Conservation (phyloP, 805 yeast genomes). For the Jamesozyma lodderae region DNA sequence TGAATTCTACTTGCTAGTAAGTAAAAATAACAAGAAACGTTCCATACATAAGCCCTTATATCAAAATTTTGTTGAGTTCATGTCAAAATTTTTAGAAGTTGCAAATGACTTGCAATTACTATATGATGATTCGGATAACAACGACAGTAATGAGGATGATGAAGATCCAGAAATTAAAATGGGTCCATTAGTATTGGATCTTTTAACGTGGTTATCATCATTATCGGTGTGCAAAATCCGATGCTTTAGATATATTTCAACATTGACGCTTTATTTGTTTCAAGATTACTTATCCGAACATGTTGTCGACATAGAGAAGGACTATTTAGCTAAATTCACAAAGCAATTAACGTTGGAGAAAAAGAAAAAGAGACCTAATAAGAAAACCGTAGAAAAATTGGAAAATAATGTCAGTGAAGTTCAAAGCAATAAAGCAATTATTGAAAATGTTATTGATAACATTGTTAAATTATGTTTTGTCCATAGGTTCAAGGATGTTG, state of each 20-base stretch:
- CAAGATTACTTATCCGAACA: conserved; percentile 52
- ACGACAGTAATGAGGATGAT: conserved; percentile 19
- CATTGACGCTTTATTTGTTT: conserved; percentile 48
- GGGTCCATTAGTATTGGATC: conserved; percentile 33
- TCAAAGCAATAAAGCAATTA: conserved; percentile 41
- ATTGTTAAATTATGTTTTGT: conserved; percentile 58
- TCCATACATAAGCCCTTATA: conserved; percentile 38
- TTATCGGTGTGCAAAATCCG: conserved; percentile 62
- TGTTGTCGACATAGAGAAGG: conserved; percentile 31
- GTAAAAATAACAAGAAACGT: conserved; percentile 36
- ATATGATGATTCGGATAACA: conserved; percentile 30
- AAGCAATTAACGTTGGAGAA: conserved; percentile 32
- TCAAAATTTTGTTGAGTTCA: conserved; percentile 46
- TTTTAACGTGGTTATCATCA: conserved; percentile 68
- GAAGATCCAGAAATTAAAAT: conserved; percentile 28
- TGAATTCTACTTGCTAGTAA: conserved; percentile 59
- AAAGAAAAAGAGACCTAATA: conserved; percentile 31
- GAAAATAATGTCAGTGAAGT: conserved; percentile 35
- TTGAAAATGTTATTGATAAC: conserved; percentile 54
- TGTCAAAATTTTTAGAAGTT: conserved; percentile 40
- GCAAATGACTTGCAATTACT: conserved; percentile 57
- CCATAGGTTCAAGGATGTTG: conserved; percentile 75
- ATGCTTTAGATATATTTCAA: conserved; percentile 60
- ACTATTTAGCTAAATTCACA: conserved; percentile 32
- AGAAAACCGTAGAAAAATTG: conserved; percentile 40